These are phyloP conservation scores for Saccharomyces hybrid DNA, from an alignment of 1,139 yeast genomes.

Conservation along the genomic window DNA sequence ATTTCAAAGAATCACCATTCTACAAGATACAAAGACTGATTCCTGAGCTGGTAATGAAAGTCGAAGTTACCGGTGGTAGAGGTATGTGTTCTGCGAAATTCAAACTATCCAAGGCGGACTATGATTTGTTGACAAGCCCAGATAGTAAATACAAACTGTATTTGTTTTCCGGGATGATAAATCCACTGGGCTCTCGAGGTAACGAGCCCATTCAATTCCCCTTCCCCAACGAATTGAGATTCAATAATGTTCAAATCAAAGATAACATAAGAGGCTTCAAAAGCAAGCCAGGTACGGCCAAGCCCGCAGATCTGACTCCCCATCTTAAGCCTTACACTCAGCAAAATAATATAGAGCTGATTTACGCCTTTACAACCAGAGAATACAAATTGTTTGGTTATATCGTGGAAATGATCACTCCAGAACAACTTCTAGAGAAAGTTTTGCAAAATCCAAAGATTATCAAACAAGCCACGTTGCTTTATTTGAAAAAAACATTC, in stretches of 20 bases:
- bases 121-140: constrained; percentile 22
- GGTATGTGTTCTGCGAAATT: constrained; percentile 37
- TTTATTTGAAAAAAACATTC: constrained; percentile 34
- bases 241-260: constrained; percentile 40
- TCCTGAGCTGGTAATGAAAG: constrained; percentile 39
- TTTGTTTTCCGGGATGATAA: constrained; percentile 41
- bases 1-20: constrained; percentile 46
- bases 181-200: constrained; percentile 10
- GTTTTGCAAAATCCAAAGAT: constrained; percentile 41
- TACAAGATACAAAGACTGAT: constrained; percentile 39
- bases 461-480: constrained; percentile 39
- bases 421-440: constrained; percentile 33
- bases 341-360: constrained; percentile 40
- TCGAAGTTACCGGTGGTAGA: constrained; percentile 34
- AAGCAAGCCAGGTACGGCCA: constrained; percentile 52
- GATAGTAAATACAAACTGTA: constrained; percentile 33
- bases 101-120: constrained; percentile 35
- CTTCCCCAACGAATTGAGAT: constrained; percentile 44
- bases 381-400: constrained; percentile 44
- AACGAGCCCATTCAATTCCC: constrained; percentile 33
- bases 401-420: constrained; percentile 42
- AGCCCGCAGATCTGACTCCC: constrained; percentile 57
- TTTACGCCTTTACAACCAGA: constrained; percentile 45
- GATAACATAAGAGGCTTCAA: constrained; percentile 53
- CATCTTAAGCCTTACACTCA: constrained; percentile 31